Evolutionary conservation across 73 alveolate species (phyloP), one percentile per base, ranked within the genome.

Genomic region (Stentor coeruleus): DNA sequence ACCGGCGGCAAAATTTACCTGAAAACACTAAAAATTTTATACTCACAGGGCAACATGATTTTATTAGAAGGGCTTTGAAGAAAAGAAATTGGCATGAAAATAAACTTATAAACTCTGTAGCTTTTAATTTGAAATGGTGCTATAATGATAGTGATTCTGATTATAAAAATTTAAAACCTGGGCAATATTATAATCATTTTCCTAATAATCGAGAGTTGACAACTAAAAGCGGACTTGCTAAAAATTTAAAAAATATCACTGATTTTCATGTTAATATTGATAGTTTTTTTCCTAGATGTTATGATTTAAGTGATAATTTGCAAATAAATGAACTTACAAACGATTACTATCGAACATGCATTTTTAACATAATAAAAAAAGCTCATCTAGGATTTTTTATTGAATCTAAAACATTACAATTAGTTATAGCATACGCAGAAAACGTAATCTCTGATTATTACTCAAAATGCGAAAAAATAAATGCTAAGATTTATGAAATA

Each of bases 101-200:
- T 41, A 88, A 84, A n/a, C 39, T 77, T 14, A 15, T 39, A 14
- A 86, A 74, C 35, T 86, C 92, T 20, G 58, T 74, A 1, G 72
- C 88, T 39, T 89, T 86, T 77, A 86, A 89, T 59, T 49, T 89
- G 35, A 85, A 86, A 73, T 89, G 95, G 92, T 84, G 74, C 36
- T 86, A 66, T 59, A 89, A 74, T 74, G 90, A 86, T 57, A 86
- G 60, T 33, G 59, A 85, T 35, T 60, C 77, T 35, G 95, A 89
- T 3, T 86, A 79, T 74, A 87, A 89, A 66, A 59, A 55, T 30
- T 59, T 89, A 72, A 89, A 86, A 81, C 82, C 82, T 15, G 85
- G 77, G 35, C 82, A 89, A 41, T 81, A 81, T 37, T 86, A 57
- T 39, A 89, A 89, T 60, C 95, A 89, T 82, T 89, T 86, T 57